phyloP scores from a whole-genome alignment of 352 stramenopile genomes.

The Pythium rhizo-oryzae region DNA sequence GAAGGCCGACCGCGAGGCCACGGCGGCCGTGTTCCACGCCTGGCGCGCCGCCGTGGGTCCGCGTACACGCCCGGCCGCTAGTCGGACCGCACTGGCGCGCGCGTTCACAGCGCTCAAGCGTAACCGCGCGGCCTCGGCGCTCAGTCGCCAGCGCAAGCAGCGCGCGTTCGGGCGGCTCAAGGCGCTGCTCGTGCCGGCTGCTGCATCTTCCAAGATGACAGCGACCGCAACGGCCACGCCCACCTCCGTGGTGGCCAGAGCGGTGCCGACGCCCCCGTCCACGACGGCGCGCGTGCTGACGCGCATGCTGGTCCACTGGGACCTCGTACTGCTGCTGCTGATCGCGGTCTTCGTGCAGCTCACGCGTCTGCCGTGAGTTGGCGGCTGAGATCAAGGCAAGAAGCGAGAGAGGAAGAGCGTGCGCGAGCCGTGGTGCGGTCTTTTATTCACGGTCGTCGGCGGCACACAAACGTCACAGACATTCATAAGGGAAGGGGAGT shows the following conservation, averaged over 20 bases:
- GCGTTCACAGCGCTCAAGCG: constrained; percentile 53
- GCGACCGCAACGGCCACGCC: background rate
- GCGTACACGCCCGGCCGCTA: too few species aligned
- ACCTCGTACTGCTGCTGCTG: constrained; percentile 29
- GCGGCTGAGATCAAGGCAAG: background rate
- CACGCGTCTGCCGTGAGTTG: background rate
- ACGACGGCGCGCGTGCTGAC: background rate
- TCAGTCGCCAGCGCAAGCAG: constrained; percentile 42
- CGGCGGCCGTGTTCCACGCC: constrained; percentile 27
- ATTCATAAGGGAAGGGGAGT: too few species aligned
- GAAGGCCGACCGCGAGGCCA: constrained; percentile 20
- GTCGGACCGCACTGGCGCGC: constrained; percentile 36
- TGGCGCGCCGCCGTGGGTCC: constrained; percentile 12
- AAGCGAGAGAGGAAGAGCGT: background rate
- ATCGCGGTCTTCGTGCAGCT: constrained; percentile 18
- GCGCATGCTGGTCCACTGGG: constrained; percentile 25
- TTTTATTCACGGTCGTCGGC: background rate
- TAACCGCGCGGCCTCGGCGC: constrained; percentile 30
- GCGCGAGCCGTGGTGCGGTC: background rate
- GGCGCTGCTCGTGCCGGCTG: background rate
- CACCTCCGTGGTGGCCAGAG: too few species aligned
- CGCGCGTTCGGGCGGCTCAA: constrained; percentile 51
- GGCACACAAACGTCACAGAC: too few species aligned
- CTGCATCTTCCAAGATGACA: background rate
- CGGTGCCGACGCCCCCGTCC: background rate